Evolutionary conservation across 805 yeast species (phyloP), one percentile per base, ranked within the genome.

Genomic region (Cyberlindnera veronae): DNA sequence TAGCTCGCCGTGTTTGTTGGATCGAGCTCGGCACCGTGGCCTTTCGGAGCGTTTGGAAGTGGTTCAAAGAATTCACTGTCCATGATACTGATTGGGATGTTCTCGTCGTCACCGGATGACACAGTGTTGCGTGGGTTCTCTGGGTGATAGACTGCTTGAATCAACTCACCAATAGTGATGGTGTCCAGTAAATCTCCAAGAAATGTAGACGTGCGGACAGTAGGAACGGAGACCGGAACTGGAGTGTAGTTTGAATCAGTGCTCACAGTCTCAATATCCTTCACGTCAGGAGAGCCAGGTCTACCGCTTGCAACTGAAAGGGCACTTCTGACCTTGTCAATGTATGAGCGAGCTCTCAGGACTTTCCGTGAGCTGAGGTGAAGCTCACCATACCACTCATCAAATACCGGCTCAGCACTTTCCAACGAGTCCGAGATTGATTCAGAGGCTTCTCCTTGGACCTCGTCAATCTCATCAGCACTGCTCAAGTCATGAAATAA

Each of bases 161-260:
- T 42, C 2, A 13, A 16, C 4, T 34, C 28, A 8, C 44, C 49
- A 13, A 18, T 24, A n/a, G 36, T 14, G 12, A 45, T 42, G 5
- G 17, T 28, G 9, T 34, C 40, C 7, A 14, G 12, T 20, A 32
- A 32, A n/a, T 32, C 38, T 6, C 38, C 40, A 13, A 47, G 15
- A 19, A 44, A 39, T 8, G 20, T 31, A 3, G 29, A 11, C 9
- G 31, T 34, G 23, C 45, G 38, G 16, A 47, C 10, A 2, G 48
- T 44, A 10, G 51, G 51, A 7, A 47, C 37, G 7, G 34, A 18
- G 3, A 46, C 38, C 2, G 44, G 35, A 9, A 43, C 42, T 9
- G 50, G 48, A 8, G 43, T 35, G 20, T 29, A 41, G 18, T 36
- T 22, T 3, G 40, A 39, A 16, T 38, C 43, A 10, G 47, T 34